A percentile compares a stretch with the other conserved stretches of the same genome.
These are phyloP conservation scores for Pseudovirgaria hyperparasitica DNA, from an alignment of 2,329 filamentous ascomycete species.

Conservation along the genomic window DNA sequence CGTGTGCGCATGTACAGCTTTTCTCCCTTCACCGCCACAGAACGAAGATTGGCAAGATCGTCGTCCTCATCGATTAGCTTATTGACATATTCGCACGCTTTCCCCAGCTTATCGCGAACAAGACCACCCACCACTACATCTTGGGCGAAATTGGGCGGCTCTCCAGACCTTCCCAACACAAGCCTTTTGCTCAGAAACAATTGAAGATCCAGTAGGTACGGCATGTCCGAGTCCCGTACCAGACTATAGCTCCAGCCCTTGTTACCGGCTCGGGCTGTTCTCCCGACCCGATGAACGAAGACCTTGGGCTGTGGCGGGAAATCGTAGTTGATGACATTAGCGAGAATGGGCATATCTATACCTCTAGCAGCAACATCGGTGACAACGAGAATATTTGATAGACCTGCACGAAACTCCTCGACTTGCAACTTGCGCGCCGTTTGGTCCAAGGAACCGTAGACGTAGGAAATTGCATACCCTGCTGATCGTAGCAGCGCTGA, in stretches of 20 bases:
- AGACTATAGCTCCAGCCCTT: conserved; percentile 93
- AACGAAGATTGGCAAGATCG: conserved; percentile 58
- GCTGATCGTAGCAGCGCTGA: conserved; percentile 64
- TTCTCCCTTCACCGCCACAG: conserved; percentile 76
- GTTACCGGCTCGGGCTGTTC: conserved; percentile 86
- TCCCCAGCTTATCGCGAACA: conserved; percentile 59
- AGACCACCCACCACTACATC: conserved; percentile 75
- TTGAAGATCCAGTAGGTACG: conserved; percentile 87
- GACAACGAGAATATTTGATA: conserved; percentile 83
- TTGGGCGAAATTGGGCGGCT: conserved; percentile 57
- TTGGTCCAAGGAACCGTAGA: conserved; percentile 90
- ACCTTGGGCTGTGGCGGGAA: conserved; percentile 95
- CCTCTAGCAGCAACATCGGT: conserved; percentile 92
- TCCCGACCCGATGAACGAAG: conserved; percentile 89
- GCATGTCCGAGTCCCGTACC: conserved; percentile 73
- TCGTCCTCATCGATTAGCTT: conserved; percentile 63
- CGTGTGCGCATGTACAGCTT: conserved; percentile 84
- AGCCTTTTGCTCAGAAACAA: conserved; percentile 82
- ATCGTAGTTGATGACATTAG: conserved; percentile 98
- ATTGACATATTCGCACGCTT: conserved; percentile 68
- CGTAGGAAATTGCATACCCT: conserved; percentile 79
- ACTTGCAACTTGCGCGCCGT: conserved; percentile 86
- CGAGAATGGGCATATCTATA: conserved; percentile 94
- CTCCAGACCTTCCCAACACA: conserved; percentile 54
- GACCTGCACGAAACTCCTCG: conserved; percentile 72